Evolutionary conservation across 805 yeast genomes (phyloP).

Genomic region (Pichia deserticola): DNA sequence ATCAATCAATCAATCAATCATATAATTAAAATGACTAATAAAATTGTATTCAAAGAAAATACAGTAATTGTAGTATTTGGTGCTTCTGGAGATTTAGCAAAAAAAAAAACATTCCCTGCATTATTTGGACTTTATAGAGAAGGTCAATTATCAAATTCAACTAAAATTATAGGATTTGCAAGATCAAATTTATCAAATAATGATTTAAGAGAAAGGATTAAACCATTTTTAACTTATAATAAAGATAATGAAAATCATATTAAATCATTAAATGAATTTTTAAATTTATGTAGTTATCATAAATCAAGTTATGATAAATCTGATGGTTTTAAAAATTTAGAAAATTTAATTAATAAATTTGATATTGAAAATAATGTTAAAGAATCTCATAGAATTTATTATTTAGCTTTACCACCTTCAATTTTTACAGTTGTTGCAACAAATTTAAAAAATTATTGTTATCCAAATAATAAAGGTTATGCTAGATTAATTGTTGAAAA

Average conservation of each 20-base stretch:
- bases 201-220: slow-evolving; percentile 62
- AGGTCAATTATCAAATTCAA: slow-evolving; percentile 63
- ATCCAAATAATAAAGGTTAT: slow-evolving; percentile 55
- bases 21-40: neutral
- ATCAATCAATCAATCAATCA: too few relatives aligned
- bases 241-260: slow-evolving; percentile 29
- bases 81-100: slow-evolving; percentile 92
- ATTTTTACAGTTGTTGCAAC: slow-evolving; percentile 76
- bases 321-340: slow-evolving; percentile 62
- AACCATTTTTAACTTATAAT: slow-evolving; percentile 45
- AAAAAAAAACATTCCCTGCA: slow-evolving; percentile 91
- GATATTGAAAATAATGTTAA: slow-evolving; percentile 42
- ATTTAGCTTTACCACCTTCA: slow-evolving; percentile 92
- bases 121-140: slow-evolving; percentile 68
- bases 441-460: slow-evolving; percentile 60
- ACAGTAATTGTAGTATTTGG: slow-evolving; percentile 80
- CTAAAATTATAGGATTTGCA: slow-evolving; percentile 86
- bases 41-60: slow-evolving; percentile 48
- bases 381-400: slow-evolving; percentile 74
- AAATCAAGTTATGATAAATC: slow-evolving; percentile 74
- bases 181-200: slow-evolving; percentile 65
- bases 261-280: slow-evolving; percentile 47
- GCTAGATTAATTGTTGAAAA: slow-evolving; percentile 89
- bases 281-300: slow-evolving; percentile 58
- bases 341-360: slow-evolving; percentile 45